Evolutionary conservation across 1,139 yeast genomes (phyloP).

Genomic region (Hyphopichia buzzinii): DNA sequence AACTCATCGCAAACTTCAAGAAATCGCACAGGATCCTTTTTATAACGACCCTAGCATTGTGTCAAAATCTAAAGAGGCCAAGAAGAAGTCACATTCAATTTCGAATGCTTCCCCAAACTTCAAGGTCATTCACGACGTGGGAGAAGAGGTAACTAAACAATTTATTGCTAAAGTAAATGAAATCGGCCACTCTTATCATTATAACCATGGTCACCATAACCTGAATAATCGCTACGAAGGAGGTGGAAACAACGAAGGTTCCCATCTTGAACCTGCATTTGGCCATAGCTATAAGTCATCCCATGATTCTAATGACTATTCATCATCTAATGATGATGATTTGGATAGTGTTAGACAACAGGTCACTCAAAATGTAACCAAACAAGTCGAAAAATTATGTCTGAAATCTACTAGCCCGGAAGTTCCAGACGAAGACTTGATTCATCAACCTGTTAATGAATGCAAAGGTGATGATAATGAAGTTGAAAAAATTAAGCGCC

Average conservation of each 20-base stretch:
- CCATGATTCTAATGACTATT: constrained; percentile 9
- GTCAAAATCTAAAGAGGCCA: neutral
- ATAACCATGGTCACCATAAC: neutral
- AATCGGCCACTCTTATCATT: constrained; percentile 11
- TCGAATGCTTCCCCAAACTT: constrained; percentile 10
- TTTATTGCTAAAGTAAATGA: constrained; percentile 23
- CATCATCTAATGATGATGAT: constrained; percentile 10
- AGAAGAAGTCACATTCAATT: neutral
- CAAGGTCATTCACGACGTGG: constrained; percentile 22
- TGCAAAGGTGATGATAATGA: constrained; percentile 8
- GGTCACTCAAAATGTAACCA: constrained; percentile 21
- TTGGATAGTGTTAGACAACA: constrained; percentile 18
- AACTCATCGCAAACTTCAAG: neutral
- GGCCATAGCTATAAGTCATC: constrained; percentile 9
- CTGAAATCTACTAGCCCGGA: constrained; percentile 14
- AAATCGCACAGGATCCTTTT: neutral
- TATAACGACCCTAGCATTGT: neutral
- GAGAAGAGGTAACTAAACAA: constrained; percentile 22
- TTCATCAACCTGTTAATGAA: constrained; percentile 4
- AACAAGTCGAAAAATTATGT: constrained; percentile 19
- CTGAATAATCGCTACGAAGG: neutral
- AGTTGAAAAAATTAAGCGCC: constrained; percentile 16
- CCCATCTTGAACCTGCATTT: neutral
- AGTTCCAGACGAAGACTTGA: constrained; percentile 4
- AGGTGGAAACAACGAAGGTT: neutral